Percentiles rank a stretch among this genome's conserved stretches.
Conservation (phyloP, 768 basidiomycete species). For the Lentinula guzmanii region DNA sequence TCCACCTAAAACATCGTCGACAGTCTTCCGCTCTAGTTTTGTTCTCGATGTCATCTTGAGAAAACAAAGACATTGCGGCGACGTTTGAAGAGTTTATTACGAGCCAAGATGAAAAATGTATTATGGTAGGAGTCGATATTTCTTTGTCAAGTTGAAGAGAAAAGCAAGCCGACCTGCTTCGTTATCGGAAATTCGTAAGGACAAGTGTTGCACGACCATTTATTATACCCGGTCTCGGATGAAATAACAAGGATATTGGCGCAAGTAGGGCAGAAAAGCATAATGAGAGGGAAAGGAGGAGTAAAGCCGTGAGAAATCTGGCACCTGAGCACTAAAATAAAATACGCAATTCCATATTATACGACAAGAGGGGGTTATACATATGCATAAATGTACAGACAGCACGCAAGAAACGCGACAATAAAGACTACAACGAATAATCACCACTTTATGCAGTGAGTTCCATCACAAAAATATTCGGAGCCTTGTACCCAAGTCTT, state of each 20-base stretch:
- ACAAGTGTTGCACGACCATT: slow-evolving; percentile 92
- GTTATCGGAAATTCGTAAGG: slow-evolving; percentile 93
- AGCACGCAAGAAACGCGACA: neutral
- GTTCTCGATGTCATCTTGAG: slow-evolving; percentile 89
- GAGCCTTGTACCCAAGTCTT: slow-evolving; percentile 70
- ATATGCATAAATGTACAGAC: neutral
- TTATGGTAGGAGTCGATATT: neutral
- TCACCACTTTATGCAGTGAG: neutral
- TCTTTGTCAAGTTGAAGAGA: neutral
- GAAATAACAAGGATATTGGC: slow-evolving; percentile 82
- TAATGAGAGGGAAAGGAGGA: slow-evolving; percentile 19
- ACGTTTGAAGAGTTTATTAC: neutral
- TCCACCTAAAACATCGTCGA: slow-evolving; percentile 94
- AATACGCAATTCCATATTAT: too few relatives aligned
- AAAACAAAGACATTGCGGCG: neutral
- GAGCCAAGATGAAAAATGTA: neutral
- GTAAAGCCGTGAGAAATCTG: neutral
- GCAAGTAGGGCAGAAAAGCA: slow-evolving; percentile 96
- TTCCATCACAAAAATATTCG: slow-evolving; percentile 75
- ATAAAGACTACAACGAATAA: neutral
- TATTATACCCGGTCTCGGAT: slow-evolving; percentile 74
- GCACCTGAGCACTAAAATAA: too few relatives aligned
- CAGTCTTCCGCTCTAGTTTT: slow-evolving; percentile 78
- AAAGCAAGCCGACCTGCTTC: slow-evolving; percentile 52
- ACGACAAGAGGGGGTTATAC: neutral